Evolutionary conservation across 345 rosid species (phyloP).

Genomic region (Sonneratia alba): DNA sequence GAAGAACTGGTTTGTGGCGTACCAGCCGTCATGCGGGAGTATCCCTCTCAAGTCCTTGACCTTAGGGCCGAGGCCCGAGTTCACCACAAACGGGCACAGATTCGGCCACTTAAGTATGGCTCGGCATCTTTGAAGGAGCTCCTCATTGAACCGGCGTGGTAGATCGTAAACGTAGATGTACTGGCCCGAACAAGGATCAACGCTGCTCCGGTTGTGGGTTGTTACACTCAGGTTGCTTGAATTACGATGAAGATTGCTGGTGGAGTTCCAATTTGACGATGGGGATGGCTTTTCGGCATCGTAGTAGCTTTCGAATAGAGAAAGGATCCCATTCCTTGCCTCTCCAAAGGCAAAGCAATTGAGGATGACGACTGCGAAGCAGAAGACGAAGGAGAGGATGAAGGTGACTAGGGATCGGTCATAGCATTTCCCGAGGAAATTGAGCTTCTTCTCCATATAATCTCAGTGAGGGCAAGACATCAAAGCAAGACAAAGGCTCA

Average conservation of each 20-base stretch:
- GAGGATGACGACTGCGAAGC: background rate
- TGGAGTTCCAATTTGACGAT: too few relatives aligned
- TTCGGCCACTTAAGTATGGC: constrained; percentile 30
- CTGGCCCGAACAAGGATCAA: constrained; percentile 27
- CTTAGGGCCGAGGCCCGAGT: constrained; percentile 40
- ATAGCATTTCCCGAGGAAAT: background rate
- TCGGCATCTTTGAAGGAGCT: constrained; percentile 28
- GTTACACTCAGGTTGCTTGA: background rate
- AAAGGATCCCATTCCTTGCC: background rate
- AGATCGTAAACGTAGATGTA: constrained; percentile 39
- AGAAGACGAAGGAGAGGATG: background rate
- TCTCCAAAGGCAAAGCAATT: background rate
- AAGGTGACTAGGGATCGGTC: background rate
- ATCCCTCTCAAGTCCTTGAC: constrained; percentile 12
- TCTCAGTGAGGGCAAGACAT: background rate
- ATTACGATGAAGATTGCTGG: background rate
- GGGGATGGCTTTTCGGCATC: background rate
- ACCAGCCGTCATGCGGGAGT: constrained; percentile 20
- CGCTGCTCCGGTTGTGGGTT: background rate
- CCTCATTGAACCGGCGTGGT: constrained; percentile 38
- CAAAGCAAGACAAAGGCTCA: too few relatives aligned
- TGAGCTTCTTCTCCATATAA: background rate
- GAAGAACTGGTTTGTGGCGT: constrained; percentile 43
- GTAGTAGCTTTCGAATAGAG: background rate
- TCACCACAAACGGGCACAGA: constrained; percentile 35